Conservation (phyloP, 2,329 filamentous ascomycete genomes). For the Juglanconis oblonga region DNA sequence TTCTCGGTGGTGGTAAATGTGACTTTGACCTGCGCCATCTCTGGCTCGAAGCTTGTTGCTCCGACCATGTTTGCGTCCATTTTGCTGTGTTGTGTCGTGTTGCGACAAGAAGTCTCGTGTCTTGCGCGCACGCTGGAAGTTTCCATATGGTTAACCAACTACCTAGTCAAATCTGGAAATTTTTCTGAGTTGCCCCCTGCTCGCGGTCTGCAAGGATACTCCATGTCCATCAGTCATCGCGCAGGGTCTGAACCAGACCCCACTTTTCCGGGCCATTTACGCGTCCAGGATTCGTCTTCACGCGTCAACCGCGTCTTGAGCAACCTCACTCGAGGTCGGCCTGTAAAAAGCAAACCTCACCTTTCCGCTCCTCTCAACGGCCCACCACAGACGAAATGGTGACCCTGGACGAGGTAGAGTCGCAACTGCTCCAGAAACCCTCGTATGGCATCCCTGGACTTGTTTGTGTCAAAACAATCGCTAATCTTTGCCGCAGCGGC, state of each 20-base stretch:
- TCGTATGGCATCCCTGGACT: slow-evolving; percentile 36
- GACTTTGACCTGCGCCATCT: slow-evolving; percentile 58
- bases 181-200: slow-evolving; percentile 12
- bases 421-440: slow-evolving; percentile 45
- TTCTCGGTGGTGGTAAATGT: slow-evolving; percentile 63
- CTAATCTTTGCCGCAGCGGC: slow-evolving; percentile 28
- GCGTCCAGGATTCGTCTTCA: neutral
- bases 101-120: slow-evolving; percentile 1
- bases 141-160: neutral
- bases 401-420: slow-evolving; percentile 39
- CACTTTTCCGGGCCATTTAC: slow-evolving; percentile 1
- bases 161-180: slow-evolving; percentile 5
- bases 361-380: neutral
- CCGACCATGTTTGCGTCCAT: slow-evolving; percentile 25
- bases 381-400: slow-evolving; percentile 35
- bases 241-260: too few relatives aligned
- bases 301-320: slow-evolving; percentile 14
- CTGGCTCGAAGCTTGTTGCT: slow-evolving; percentile 26
- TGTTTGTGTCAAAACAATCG: neutral
- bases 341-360: neutral
- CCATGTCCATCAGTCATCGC: slow-evolving; percentile 1
- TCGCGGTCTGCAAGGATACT: slow-evolving; percentile 5
- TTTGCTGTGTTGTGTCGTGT: neutral
- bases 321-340: neutral
- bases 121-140: neutral